Evolutionary conservation across 768 basidiomycete genomes (phyloP).

Genomic region (Russula earlei): DNA sequence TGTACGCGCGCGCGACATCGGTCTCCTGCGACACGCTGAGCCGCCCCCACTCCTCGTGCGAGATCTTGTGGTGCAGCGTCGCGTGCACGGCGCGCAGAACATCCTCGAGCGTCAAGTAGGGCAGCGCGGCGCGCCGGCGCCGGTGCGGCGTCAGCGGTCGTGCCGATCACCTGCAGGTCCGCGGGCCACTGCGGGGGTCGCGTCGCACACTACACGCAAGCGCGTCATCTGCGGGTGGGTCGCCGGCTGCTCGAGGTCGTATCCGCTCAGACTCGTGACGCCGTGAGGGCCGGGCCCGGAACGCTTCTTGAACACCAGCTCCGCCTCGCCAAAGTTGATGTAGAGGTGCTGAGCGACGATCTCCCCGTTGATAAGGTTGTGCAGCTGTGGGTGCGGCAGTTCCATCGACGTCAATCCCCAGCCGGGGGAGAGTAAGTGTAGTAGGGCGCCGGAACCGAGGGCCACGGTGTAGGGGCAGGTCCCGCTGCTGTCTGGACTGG

Average conservation of each 20-base stretch:
- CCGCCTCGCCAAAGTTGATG: slow-evolving; percentile 6
- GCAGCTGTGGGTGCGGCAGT: slow-evolving; percentile 17
- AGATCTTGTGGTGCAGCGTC: slow-evolving; percentile 18
- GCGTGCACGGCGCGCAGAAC: slow-evolving; percentile 10
- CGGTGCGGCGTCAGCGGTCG: slow-evolving; percentile 14
- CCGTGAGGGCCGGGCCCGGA: neutral
- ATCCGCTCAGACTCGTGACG: neutral
- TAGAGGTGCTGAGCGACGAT: slow-evolving; percentile 2
- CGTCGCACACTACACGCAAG: slow-evolving; percentile 16
- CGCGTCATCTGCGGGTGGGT: slow-evolving; percentile 18
- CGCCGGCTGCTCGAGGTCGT: slow-evolving; percentile 20
- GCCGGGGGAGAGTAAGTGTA: slow-evolving; percentile 8
- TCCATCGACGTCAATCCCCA: neutral
- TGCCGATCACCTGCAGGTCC: slow-evolving; percentile 15
- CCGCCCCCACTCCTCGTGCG: slow-evolving; percentile 19
- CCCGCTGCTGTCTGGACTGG: neutral
- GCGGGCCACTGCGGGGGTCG: slow-evolving; percentile 19
- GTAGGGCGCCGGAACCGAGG: slow-evolving; percentile 6
- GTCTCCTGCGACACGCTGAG: slow-evolving; percentile 15
- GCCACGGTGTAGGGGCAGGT: neutral
- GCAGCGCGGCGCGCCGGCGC: slow-evolving; percentile 9
- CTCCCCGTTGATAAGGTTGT: slow-evolving; percentile 18
- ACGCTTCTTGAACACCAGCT: slow-evolving; percentile 9
- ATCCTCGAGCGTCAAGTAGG: slow-evolving; percentile 18
- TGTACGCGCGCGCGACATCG: slow-evolving; percentile 19